Percentiles rank a stretch among this genome's conserved stretches.
Conservation (phyloP, 2,329 filamentous ascomycete species). For the Geosmithia putterillii region DNA sequence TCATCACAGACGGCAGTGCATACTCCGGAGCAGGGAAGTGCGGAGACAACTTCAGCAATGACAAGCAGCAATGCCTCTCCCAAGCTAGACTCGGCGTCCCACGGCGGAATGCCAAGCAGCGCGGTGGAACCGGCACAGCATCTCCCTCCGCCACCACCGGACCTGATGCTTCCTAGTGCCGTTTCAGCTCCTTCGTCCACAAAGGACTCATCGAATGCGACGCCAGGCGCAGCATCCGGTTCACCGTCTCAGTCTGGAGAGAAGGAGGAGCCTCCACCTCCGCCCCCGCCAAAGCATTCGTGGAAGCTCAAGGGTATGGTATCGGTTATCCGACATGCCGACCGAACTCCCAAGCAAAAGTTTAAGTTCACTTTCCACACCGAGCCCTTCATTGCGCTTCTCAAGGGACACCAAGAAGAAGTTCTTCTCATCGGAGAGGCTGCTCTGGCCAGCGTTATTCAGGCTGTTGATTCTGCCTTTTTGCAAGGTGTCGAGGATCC, state of each 20-base stretch:
- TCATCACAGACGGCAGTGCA: conserved; percentile 7
- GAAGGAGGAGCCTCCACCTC: conserved; percentile 38
- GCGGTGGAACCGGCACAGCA: conserved; percentile 18
- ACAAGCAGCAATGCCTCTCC: conserved; percentile 17
- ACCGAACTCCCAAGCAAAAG: conserved; percentile 96
- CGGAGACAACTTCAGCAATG: neutral
- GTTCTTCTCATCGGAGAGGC: conserved; percentile 88
- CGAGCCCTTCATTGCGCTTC: conserved; percentile 84
- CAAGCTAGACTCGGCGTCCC: conserved; percentile 19
- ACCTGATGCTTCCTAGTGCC: conserved; percentile 11
- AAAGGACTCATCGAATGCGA: conserved; percentile 4
- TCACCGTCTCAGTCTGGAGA: conserved; percentile 8
- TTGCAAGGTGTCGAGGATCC: conserved; percentile 71
- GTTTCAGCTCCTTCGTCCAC: conserved; percentile 24
- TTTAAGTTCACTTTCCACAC: conserved; percentile 99
- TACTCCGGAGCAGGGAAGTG: conserved; percentile 8
- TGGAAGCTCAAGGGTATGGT: conserved; percentile 99
- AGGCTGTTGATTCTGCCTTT: conserved; percentile 75
- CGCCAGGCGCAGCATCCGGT: conserved; percentile 9
- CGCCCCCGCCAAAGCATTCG: conserved; percentile 69
- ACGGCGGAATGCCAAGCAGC: conserved; percentile 7
- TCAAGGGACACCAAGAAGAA: conserved; percentile 93
- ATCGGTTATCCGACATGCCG: conserved; percentile 89
- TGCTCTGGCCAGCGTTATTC: conserved; percentile 75
- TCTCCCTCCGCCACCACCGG: conserved; percentile 18